Conservation (phyloP, 768 basidiomycete genomes). For the Sistotremastrum suecicum region DNA sequence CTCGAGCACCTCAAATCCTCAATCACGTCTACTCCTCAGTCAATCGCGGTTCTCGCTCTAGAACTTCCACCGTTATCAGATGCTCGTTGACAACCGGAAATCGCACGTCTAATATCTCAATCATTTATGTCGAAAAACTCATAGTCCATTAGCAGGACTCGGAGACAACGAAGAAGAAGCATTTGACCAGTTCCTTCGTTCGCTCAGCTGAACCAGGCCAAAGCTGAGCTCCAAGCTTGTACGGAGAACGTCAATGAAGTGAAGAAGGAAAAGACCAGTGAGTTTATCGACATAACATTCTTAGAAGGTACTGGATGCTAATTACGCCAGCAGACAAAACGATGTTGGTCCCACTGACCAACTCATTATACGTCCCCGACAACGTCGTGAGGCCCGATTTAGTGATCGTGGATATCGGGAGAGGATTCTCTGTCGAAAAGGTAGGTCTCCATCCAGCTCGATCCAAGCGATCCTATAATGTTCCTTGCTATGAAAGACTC, state of each 20-base stretch:
- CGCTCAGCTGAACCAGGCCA: constrained; percentile 83
- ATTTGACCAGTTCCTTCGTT: constrained; percentile 35
- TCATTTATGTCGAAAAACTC: too few species aligned
- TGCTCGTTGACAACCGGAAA: too few species aligned
- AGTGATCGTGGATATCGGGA: constrained; percentile 91
- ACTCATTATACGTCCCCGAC: constrained; percentile 91
- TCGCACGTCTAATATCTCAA: too few species aligned
- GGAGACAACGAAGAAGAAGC: too few species aligned
- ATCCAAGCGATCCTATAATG: neutral
- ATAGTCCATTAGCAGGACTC: too few species aligned
- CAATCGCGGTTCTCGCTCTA: too few species aligned
- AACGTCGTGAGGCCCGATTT: constrained; percentile 70
- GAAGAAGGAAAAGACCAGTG: constrained; percentile 39
- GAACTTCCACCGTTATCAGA: too few species aligned
- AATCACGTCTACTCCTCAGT: too few species aligned
- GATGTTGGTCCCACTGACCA: constrained; percentile 84
- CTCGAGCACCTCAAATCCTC: too few species aligned
- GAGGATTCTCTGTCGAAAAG: constrained; percentile 94
- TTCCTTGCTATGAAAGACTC: constrained; percentile 41
- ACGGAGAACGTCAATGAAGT: constrained; percentile 68
- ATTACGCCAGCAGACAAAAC: constrained; percentile 47
- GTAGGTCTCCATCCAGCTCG: constrained; percentile 24
- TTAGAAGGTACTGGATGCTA: too few species aligned
- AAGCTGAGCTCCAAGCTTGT: constrained; percentile 83
- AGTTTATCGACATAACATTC: too few species aligned